Conservation (phyloP, 371 early-diverging fungal genomes). For the Rhizopus microsporus region DNA sequence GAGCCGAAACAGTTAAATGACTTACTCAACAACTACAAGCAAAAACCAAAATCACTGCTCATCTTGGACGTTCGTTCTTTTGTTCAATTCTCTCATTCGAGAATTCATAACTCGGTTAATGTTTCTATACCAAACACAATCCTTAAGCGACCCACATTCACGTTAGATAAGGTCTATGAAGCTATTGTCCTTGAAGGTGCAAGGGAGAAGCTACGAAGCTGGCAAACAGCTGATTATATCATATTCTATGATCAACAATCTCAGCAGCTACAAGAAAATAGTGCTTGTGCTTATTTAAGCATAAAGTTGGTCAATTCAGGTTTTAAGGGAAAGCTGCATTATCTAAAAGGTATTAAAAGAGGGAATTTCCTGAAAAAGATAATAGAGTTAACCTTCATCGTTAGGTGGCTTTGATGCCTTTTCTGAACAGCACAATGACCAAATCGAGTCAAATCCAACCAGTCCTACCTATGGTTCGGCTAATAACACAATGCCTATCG, state of each 20-base stretch:
- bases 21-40: slow-evolving; percentile 5
- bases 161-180: slow-evolving; percentile 57
- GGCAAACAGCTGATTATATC: slow-evolving; percentile 50
- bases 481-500: slow-evolving; percentile 1
- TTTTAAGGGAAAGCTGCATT: slow-evolving; percentile 47
- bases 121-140: slow-evolving; percentile 64
- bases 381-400: not conserved
- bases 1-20: slow-evolving; percentile 9
- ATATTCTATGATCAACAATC: slow-evolving; percentile 61
- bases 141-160: slow-evolving; percentile 59
- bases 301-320: slow-evolving; percentile 35
- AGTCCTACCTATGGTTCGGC: slow-evolving; percentile 1
- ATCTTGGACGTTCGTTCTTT: slow-evolving; percentile 61
- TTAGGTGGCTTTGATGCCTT: slow-evolving; percentile 53
- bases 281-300: slow-evolving; percentile 46
- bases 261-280: slow-evolving; percentile 37
- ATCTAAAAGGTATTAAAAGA: slow-evolving; percentile 45
- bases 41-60: slow-evolving; percentile 21
- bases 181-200: slow-evolving; percentile 53
- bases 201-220: slow-evolving; percentile 36
- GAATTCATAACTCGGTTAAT: slow-evolving; percentile 50
- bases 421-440: slow-evolving; percentile 21
- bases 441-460: slow-evolving; percentile 26
- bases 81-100: slow-evolving; percentile 47
- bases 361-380: not conserved